A percentile compares a stretch with the other conserved stretches of the same genome.
phyloP scores from a whole-genome alignment of 2,329 filamentous ascomycete genomes.

The Paecilomyces dactylethromorphus region DNA sequence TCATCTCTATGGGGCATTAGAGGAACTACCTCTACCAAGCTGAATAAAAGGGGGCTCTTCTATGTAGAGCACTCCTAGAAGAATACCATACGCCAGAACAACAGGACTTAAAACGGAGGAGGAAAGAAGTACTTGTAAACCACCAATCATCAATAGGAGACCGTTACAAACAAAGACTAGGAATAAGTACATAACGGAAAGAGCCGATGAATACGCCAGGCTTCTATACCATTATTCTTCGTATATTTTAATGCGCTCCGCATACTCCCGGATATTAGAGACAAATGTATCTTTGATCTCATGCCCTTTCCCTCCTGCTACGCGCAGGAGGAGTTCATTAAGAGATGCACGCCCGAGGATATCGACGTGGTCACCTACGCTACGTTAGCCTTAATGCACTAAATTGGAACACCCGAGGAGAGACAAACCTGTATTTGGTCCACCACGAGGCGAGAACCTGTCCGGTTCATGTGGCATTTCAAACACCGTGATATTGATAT shows the following conservation, averaged over 20 bases:
- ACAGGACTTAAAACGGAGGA: background rate
- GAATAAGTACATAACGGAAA: background rate
- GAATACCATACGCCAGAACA: background rate
- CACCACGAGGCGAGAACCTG: slow-evolving; percentile 73
- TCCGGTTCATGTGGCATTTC: slow-evolving; percentile 98
- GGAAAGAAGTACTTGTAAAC: background rate
- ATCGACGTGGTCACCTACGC: slow-evolving; percentile 81
- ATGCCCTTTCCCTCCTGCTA: slow-evolving; percentile 79
- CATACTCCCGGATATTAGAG: slow-evolving; percentile 76
- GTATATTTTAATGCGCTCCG: slow-evolving; percentile 74
- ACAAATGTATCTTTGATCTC: slow-evolving; percentile 70
- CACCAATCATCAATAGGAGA: background rate
- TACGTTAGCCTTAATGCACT: background rate
- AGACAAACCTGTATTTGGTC: slow-evolving; percentile 54
- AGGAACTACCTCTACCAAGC: background rate
- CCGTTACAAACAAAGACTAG: background rate
- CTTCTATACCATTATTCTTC: slow-evolving; percentile 46
- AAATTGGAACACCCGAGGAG: background rate
- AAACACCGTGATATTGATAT: slow-evolving; percentile 71
- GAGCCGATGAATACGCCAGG: background rate
- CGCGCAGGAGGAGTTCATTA: slow-evolving; percentile 81
- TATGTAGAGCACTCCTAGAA: background rate
- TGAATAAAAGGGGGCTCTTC: background rate
- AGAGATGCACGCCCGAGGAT: slow-evolving; percentile 83
- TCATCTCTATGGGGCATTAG: background rate